Evolutionary conservation across 352 stramenopile species (phyloP).

Genomic region (Aphanomyces stellatus): DNA sequence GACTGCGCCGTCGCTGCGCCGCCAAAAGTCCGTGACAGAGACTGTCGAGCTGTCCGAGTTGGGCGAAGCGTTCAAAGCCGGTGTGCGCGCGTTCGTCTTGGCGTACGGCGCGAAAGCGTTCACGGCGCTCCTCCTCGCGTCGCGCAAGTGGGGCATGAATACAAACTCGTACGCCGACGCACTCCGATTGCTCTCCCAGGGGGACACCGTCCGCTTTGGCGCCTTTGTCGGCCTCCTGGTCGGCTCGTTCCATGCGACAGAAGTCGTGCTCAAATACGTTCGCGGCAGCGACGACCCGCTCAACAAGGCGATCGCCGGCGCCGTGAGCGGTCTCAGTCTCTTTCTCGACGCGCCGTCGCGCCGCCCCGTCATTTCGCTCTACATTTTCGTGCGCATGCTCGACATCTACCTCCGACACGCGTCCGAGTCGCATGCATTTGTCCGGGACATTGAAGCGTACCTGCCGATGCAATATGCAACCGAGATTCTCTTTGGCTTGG

Average conservation of each 20-base stretch:
- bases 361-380: constrained; percentile 66
- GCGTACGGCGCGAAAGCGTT: constrained; percentile 79
- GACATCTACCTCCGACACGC: constrained; percentile 71
- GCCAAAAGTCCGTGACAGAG: constrained; percentile 17
- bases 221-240: constrained; percentile 71
- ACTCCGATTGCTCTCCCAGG: constrained; percentile 48
- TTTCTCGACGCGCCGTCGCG: constrained; percentile 57
- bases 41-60: constrained; percentile 36
- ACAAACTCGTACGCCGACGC: constrained; percentile 73
- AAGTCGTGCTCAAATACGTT: constrained; percentile 38
- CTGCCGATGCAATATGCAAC: constrained; percentile 38
- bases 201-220: constrained; percentile 70
- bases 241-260: constrained; percentile 52
- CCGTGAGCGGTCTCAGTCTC: constrained; percentile 51
- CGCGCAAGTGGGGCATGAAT: constrained; percentile 59
- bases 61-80: constrained; percentile 37
- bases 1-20: constrained; percentile 7
- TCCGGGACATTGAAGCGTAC: not conserved
- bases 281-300: constrained; percentile 34
- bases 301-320: constrained; percentile 58
- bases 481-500: constrained; percentile 61
- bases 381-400: constrained; percentile 81
- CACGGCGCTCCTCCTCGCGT: constrained; percentile 65
- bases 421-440: constrained; percentile 22
- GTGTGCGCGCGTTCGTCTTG: constrained; percentile 44